A percentile compares a stretch with the other conserved stretches of the same genome.
These are phyloP conservation scores for Penicillium subrubescens DNA, from an alignment of 495 filamentous ascomycete species.

Conservation along the genomic window DNA sequence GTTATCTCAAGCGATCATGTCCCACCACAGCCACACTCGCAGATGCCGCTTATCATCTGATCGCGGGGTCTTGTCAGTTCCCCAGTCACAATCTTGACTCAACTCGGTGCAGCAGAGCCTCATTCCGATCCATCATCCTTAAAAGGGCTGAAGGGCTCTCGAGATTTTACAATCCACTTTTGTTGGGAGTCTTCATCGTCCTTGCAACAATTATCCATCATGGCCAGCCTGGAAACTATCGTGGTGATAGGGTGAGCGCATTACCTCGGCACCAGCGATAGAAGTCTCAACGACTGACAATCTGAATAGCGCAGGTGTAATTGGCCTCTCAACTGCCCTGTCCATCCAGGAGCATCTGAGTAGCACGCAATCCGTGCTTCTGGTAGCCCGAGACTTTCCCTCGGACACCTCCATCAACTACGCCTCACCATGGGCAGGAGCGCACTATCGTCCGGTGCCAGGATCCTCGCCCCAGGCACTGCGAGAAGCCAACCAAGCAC, in stretches of 20 bases:
- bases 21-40: neutral
- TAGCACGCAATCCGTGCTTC: slow-evolving; percentile 45
- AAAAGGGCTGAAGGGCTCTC: neutral
- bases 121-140: neutral
- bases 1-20: neutral
- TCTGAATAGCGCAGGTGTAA: slow-evolving; percentile 55
- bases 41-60: slow-evolving; percentile 20
- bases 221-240: slow-evolving; percentile 39
- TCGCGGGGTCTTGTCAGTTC: slow-evolving; percentile 20
- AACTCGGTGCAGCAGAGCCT: neutral
- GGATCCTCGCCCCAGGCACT: slow-evolving; percentile 41
- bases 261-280: neutral
- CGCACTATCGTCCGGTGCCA: slow-evolving; percentile 60
- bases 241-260: slow-evolving; percentile 47
- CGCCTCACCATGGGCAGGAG: slow-evolving; percentile 67
- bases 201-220: neutral
- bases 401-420: slow-evolving; percentile 57
- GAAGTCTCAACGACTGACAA: slow-evolving; percentile 17
- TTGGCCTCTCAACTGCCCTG: slow-evolving; percentile 57
- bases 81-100: slow-evolving; percentile 17
- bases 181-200: neutral
- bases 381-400: slow-evolving; percentile 61
- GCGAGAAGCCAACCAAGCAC: slow-evolving; percentile 52
- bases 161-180: no score
- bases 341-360: slow-evolving; percentile 46